Percentiles rank a stretch among this genome's conserved stretches.
These are phyloP conservation scores for Boletus eberwhitei DNA, from an alignment of 768 basidiomycete genomes.

Conservation along the genomic window DNA sequence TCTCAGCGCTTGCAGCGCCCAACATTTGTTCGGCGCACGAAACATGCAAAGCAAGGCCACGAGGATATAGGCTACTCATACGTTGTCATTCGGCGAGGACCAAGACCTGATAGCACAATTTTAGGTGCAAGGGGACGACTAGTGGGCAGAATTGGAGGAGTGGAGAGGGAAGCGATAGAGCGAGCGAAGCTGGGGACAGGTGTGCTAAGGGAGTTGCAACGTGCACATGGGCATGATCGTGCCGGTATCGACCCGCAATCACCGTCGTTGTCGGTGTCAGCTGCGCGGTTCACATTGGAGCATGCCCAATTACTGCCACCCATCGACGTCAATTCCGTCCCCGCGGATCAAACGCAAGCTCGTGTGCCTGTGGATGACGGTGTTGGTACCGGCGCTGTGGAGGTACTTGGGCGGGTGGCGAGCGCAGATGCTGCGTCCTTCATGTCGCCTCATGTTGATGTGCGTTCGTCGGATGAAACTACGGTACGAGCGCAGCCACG, in stretches of 20 bases:
- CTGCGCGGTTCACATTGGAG: conserved; percentile 3
- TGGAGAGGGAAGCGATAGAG: conserved; percentile 31
- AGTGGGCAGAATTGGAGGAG: conserved; percentile 29
- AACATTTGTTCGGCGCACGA: conserved; percentile 79
- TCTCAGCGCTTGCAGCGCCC: conserved; percentile 87
- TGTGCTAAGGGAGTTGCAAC: conserved; percentile 26
- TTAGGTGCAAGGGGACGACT: conserved; percentile 5
- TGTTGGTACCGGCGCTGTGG: conserved; percentile 18
- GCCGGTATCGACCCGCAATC: conserved; percentile 24
- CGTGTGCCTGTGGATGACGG: conserved; percentile 19
- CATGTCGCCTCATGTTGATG: conserved; percentile 27
- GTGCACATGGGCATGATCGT: conserved; percentile 14
- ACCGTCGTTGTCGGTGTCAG: conserved; percentile 19
- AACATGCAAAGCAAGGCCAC: conserved; percentile 80
- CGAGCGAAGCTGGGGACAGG: conserved; percentile 16
- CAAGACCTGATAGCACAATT: conserved; percentile 46
- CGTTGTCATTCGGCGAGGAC: conserved; percentile 79
- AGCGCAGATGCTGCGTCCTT: conserved; percentile 16
- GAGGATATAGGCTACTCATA: conserved; percentile 91
- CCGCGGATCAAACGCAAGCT: conserved; percentile 21
- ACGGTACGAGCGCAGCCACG: conserved; percentile 13
- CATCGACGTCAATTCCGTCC: conserved; percentile 18
- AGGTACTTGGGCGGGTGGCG: conserved; percentile 15
- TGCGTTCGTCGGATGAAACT: conserved; percentile 10
- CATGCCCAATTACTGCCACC: conserved; percentile 14